Percentiles rank a stretch among this genome's conserved stretches.
Evolutionary conservation across 2,329 filamentous ascomycete genomes (phyloP).

Genomic region (Fusarium proliferatum): DNA sequence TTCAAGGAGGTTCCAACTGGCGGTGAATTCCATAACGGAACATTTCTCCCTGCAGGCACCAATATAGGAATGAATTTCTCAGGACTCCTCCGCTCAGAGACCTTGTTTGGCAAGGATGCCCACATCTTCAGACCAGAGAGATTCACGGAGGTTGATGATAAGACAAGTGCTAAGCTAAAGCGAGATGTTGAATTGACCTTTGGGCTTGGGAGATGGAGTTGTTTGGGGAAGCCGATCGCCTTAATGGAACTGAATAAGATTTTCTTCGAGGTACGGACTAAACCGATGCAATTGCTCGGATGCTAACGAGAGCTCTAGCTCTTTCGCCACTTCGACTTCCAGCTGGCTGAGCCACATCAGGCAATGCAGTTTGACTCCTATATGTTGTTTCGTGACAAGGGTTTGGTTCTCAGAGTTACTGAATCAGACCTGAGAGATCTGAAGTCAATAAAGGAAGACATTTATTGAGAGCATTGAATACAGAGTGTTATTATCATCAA

Average conservation of each 20-base stretch:
- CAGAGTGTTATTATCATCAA: no score
- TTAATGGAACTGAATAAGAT: not conserved
- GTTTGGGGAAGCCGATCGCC: not conserved
- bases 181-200: not conserved
- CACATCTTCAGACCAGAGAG: not conserved
- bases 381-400: not conserved
- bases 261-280: not conserved
- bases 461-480: not conserved
- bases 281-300: accelerated
- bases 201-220: not conserved
- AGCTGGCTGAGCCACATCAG: not conserved
- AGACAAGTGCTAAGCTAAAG: not conserved
- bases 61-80: not conserved
- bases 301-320: not conserved
- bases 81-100: not conserved
- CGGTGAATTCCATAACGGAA: not conserved
- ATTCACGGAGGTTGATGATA: not conserved
- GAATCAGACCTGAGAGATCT: not conserved
- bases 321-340: not conserved
- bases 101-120: not conserved
- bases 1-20: not conserved
- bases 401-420: not conserved
- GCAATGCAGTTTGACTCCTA: not conserved
- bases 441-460: not conserved
- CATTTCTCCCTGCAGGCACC: not conserved